Evolutionary conservation across 225 moss, liverwort and hornwort genomes (phyloP).

Genomic region (Sphagnum tenellum): DNA sequence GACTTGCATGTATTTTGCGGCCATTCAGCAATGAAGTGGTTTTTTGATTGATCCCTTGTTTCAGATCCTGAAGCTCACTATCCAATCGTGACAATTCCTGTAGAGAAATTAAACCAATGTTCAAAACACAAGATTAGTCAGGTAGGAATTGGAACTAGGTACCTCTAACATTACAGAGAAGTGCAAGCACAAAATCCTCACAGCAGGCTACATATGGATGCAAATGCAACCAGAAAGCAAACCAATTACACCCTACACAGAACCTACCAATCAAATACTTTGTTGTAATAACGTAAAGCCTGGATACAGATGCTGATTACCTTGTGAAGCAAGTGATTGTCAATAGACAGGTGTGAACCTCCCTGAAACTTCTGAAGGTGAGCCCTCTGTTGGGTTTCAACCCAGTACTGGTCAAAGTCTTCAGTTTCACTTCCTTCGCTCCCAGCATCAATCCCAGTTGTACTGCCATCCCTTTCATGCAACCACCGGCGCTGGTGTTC

Average conservation of each 20-base stretch:
- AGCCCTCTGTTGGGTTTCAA: constrained; percentile 19
- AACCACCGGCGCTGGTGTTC: constrained; percentile 34
- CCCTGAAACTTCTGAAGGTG: constrained; percentile 20
- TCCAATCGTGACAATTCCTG: constrained; percentile 76
- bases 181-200: too few species aligned
- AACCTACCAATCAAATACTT: too few species aligned
- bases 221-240: not conserved
- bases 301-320: constrained; percentile 12
- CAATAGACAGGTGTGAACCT: constrained; percentile 28
- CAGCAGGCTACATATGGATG: too few species aligned
- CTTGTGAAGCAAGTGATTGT: constrained; percentile 59
- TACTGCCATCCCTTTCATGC: constrained; percentile 34
- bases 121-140: too few species aligned
- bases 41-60: constrained; percentile 42
- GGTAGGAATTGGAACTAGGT: not conserved
- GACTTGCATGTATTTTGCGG: constrained; percentile 15
- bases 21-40: constrained; percentile 18
- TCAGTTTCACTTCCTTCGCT: constrained; percentile 66
- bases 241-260: too few species aligned
- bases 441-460: constrained; percentile 20
- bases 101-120: not conserved
- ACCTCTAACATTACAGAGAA: not conserved
- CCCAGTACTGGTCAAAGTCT: constrained; percentile 22
- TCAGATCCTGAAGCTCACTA: constrained; percentile 58
- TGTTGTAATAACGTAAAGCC: too few species aligned